phyloP scores from a whole-genome alignment of 495 filamentous ascomycete species.

The Chaetomium cochliodes region DNA sequence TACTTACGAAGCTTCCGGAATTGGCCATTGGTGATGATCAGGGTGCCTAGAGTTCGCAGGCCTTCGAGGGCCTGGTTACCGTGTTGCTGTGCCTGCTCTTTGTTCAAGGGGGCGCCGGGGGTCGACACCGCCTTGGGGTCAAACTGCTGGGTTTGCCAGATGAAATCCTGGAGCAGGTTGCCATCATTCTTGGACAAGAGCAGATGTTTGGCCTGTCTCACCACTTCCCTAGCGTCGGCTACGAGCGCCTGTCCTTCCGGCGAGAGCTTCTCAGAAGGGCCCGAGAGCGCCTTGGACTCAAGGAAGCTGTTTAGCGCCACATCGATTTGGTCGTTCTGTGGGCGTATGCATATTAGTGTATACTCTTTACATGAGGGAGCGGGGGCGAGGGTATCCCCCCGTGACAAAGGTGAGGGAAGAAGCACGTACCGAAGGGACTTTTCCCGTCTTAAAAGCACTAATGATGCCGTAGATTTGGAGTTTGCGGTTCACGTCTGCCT shows the following conservation, averaged over 20 bases:
- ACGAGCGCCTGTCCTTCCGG: conserved; percentile 75
- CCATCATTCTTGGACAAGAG: conserved; percentile 95
- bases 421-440: conserved; percentile 78
- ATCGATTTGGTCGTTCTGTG: conserved; percentile 90
- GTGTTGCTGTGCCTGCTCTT: conserved; percentile 74
- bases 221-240: conserved; percentile 72
- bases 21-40: conserved; percentile 93
- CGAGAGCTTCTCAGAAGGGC: conserved; percentile 77
- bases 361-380: too few relatives aligned
- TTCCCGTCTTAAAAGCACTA: conserved; percentile 83
- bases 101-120: conserved; percentile 67
- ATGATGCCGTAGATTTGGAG: conserved; percentile 93
- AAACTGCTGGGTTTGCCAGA: conserved; percentile 85
- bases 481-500: conserved; percentile 82
- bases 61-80: conserved; percentile 78
- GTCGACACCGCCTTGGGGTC: conserved; percentile 56
- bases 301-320: conserved; percentile 85
- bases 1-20: conserved; percentile 87
- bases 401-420: background rate
- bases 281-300: conserved; percentile 60
- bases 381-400: too few relatives aligned
- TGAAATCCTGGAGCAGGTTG: conserved; percentile 91
- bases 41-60: conserved; percentile 81
- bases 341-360: conserved; percentile 21
- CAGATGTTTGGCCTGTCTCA: conserved; percentile 82